Evolutionary conservation across 371 early-diverging fungal genomes (phyloP).

Genomic region (Rhizopus arrhizus): DNA sequence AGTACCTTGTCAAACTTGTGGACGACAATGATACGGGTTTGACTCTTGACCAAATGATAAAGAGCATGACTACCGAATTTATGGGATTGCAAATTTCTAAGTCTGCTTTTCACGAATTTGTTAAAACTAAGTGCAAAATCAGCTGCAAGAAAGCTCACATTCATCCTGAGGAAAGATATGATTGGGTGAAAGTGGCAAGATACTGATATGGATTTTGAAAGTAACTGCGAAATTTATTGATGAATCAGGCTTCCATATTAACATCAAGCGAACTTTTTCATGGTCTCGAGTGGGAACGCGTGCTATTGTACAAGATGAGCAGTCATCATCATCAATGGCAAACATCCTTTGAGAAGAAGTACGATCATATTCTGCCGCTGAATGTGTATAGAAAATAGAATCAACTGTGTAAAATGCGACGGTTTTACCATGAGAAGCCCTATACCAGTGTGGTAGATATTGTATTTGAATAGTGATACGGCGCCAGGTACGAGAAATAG

Average conservation of each 20-base stretch:
- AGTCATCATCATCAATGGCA: neutral
- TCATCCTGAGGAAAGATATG: slow-evolving; percentile 23
- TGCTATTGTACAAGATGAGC: neutral
- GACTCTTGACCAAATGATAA: too few relatives aligned
- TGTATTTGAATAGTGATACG: neutral
- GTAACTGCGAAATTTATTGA: too few relatives aligned
- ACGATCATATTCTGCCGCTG: slow-evolving; percentile 35
- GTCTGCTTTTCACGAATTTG: slow-evolving; percentile 17
- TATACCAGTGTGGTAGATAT: neutral
- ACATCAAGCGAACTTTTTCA: too few relatives aligned
- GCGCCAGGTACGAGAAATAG: slow-evolving; percentile 1
- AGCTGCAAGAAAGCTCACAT: slow-evolving; percentile 19
- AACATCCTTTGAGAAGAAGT: neutral
- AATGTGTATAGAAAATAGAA: slow-evolving; percentile 35
- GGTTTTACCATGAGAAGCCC: slow-evolving; percentile 8
- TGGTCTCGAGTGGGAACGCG: too few relatives aligned
- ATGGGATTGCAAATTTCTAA: slow-evolving; percentile 17
- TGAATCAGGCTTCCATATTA: too few relatives aligned
- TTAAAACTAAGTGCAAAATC: slow-evolving; percentile 22
- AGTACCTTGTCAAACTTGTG: slow-evolving; percentile 6
- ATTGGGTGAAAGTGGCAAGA: slow-evolving; percentile 6
- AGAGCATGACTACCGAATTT: slow-evolving; percentile 10
- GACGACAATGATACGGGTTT: slow-evolving; percentile 15
- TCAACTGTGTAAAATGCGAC: slow-evolving; percentile 33
- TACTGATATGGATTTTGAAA: slow-evolving; percentile 6